Conservation (phyloP, 805 yeast genomes). For the Yamadazyma sp. region DNA sequence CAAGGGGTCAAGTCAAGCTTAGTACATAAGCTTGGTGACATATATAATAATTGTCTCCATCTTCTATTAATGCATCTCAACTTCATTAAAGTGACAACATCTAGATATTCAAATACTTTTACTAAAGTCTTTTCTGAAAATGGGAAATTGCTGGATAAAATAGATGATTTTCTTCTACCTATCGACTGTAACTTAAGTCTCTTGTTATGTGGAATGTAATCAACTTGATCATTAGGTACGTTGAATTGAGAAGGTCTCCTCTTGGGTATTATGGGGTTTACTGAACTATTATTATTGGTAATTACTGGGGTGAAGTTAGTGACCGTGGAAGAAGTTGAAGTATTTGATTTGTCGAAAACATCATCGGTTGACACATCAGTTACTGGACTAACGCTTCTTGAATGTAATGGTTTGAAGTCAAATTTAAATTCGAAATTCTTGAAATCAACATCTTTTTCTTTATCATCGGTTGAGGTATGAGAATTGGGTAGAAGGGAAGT, state of each 20-base stretch:
- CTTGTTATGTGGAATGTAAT: constrained; percentile 48
- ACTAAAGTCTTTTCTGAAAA: constrained; percentile 60
- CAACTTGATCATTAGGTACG: constrained; percentile 5
- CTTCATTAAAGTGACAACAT: constrained; percentile 60
- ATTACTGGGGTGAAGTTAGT: background rate
- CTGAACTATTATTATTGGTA: background rate
- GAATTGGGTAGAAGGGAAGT: too few relatives aligned
- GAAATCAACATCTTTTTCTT: constrained; percentile 2
- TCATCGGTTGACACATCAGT: constrained; percentile 8
- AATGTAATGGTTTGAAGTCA: constrained; percentile 14
- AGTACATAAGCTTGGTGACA: constrained; percentile 52
- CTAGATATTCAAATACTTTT: constrained; percentile 49
- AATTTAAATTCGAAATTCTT: constrained; percentile 11
- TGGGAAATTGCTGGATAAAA: constrained; percentile 50
- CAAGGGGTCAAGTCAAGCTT: constrained; percentile 58
- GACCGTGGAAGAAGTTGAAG: background rate
- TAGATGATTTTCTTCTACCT: constrained; percentile 53
- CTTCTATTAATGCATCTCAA: constrained; percentile 55
- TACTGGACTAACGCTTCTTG: constrained; percentile 14
- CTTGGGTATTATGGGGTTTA: background rate
- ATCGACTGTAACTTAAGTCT: constrained; percentile 48
- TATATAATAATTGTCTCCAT: constrained; percentile 65
- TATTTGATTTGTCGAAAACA: constrained; percentile 4
- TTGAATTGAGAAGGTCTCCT: constrained; percentile 7
- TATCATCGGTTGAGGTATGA: background rate